Conservation (phyloP, 306 rosid species). For the Trifolium fragiferum region DNA sequence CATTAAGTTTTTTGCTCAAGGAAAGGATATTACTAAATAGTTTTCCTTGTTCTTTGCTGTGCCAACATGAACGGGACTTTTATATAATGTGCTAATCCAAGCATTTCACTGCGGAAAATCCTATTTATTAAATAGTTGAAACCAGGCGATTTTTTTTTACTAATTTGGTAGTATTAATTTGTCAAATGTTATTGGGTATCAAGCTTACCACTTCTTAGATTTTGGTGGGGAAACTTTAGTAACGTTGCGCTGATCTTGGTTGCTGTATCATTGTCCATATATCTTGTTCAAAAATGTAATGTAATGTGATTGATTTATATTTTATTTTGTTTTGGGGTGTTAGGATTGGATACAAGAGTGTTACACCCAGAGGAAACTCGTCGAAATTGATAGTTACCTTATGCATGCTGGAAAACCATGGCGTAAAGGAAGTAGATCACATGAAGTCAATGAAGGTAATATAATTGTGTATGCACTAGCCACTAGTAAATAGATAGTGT, state of each 20-base stretch:
- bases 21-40: constrained; percentile 1
- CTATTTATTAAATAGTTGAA: constrained; percentile 7
- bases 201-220: not conserved
- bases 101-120: constrained; percentile 9
- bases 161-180: constrained; percentile 20
- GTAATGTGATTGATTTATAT: constrained; percentile 30
- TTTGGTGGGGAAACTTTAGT: constrained; percentile 9
- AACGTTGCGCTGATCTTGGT: not conserved
- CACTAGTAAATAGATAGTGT: constrained; percentile 29
- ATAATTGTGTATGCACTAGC: constrained; percentile 25
- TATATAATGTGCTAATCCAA: constrained; percentile 18
- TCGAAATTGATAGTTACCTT: constrained; percentile 79
- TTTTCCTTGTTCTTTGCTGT: constrained; percentile 15
- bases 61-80: constrained; percentile 17
- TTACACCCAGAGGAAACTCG: constrained; percentile 71
- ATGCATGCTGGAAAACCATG: constrained; percentile 90
- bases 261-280: constrained; percentile 22
- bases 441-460: constrained; percentile 58
- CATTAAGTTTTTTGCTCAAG: not conserved
- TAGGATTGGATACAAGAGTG: constrained; percentile 95
- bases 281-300: constrained; percentile 13
- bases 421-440: constrained; percentile 67
- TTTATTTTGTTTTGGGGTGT: constrained; percentile 35
- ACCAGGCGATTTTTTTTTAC: constrained; percentile 22
- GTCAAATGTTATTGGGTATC: constrained; percentile 3